Conservation (phyloP, 495 filamentous ascomycete genomes). For the Daldinia decipiens region DNA sequence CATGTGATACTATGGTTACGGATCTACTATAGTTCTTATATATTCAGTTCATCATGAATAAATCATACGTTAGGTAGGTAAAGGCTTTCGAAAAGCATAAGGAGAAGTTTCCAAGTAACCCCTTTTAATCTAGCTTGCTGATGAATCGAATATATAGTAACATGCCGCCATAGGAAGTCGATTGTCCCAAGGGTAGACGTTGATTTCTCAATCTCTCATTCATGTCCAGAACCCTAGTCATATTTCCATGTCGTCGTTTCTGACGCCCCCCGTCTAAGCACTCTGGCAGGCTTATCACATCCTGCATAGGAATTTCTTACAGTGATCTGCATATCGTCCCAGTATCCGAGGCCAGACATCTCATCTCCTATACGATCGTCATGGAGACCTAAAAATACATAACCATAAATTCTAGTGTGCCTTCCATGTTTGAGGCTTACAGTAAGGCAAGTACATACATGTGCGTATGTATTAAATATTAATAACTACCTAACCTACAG, state of each 20-base stretch:
- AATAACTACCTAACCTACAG: background rate
- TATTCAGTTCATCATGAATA: background rate
- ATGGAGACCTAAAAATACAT: background rate
- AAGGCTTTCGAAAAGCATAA: too few species aligned
- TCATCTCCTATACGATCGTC: background rate
- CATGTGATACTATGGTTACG: background rate
- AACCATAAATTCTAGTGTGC: background rate
- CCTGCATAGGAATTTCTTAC: background rate
- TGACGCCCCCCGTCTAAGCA: background rate
- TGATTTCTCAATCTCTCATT: background rate
- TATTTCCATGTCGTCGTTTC: background rate
- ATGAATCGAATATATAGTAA: too few species aligned
- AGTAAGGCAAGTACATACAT: background rate
- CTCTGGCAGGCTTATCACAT: background rate
- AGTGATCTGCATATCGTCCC: background rate
- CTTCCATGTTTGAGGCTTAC: background rate
- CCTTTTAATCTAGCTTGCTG: too few species aligned
- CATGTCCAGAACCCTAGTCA: background rate
- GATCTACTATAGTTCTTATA: background rate
- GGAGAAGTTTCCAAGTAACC: too few species aligned
- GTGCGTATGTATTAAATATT: background rate
- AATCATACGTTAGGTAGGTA: too few species aligned
- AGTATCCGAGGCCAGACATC: background rate
- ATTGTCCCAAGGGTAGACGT: background rate
- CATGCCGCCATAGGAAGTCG: too few species aligned